Evolutionary conservation across 148 eudicot species (phyloP).

Genomic region (Fagopyrum esculentum): DNA sequence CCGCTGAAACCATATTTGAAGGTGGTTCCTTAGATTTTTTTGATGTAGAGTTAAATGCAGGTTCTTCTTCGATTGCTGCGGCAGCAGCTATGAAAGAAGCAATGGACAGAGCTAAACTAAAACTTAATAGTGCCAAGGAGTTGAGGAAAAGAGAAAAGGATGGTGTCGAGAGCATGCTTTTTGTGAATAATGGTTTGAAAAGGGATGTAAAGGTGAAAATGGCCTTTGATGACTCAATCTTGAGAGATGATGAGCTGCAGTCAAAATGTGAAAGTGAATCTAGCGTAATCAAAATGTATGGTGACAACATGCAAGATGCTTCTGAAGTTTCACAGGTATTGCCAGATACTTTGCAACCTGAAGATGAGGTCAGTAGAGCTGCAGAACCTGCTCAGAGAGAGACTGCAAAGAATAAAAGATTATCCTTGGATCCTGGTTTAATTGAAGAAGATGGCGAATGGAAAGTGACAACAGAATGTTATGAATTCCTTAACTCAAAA

Average conservation of each 20-base stretch:
- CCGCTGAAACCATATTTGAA: constrained; percentile 26
- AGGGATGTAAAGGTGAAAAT: constrained; percentile 20
- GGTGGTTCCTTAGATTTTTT: constrained; percentile 42
- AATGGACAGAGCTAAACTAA: constrained; percentile 58
- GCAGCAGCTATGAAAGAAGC: constrained; percentile 66
- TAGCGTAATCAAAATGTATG: constrained; percentile 18
- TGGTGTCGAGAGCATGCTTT: constrained; percentile 21
- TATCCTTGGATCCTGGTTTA: constrained; percentile 28
- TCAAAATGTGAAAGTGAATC: constrained; percentile 24
- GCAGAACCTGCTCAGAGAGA: constrained; percentile 22
- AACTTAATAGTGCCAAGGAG: constrained; percentile 54
- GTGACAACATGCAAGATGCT: constrained; percentile 26
- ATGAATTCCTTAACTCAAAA: constrained; percentile 40
- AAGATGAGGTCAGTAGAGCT: constrained; percentile 14
- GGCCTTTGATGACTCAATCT: constrained; percentile 17
- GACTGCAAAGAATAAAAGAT: constrained; percentile 19
- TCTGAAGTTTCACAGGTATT: constrained; percentile 17
- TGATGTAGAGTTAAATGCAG: constrained; percentile 69
- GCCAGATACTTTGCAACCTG: constrained; percentile 24
- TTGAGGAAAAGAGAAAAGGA: constrained; percentile 46
- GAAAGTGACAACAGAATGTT: constrained; percentile 55
- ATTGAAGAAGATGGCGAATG: constrained; percentile 46
- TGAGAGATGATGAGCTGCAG: constrained; percentile 26
- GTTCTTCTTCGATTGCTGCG: constrained; percentile 36
- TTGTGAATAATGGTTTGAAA: constrained; percentile 22